phyloP scores from a whole-genome alignment of 306 rosid genomes.

The Quercus aquifolioides region DNA sequence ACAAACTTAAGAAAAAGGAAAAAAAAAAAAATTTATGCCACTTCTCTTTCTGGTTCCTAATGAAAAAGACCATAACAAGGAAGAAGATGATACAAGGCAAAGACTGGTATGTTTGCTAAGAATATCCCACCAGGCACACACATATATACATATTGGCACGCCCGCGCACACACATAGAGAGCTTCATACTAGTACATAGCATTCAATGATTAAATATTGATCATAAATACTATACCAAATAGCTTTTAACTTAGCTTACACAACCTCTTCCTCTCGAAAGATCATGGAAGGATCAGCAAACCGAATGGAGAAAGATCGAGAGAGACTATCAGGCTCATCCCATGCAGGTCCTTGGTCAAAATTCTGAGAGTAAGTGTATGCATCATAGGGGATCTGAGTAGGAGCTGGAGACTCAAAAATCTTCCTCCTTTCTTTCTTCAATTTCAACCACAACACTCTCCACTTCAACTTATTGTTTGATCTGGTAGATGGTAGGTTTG shows the following conservation, averaged over 20 bases:
- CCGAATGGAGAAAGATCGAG: slow-evolving; percentile 50
- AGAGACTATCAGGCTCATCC: slow-evolving; percentile 40
- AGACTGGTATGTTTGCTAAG: not conserved
- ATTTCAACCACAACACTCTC: too few relatives aligned
- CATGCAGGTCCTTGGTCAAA: slow-evolving; percentile 46
- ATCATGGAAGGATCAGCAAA: slow-evolving; percentile 50
- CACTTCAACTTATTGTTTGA: too few relatives aligned
- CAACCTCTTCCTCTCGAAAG: slow-evolving; percentile 14
- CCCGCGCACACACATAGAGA: not conserved
- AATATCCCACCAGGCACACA: too few relatives aligned
- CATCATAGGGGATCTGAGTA: slow-evolving; percentile 33
- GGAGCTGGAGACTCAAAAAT: slow-evolving; percentile 13
- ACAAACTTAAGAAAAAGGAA: too few relatives aligned
- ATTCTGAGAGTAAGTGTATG: slow-evolving; percentile 52
- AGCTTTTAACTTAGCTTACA: slow-evolving; percentile 6
- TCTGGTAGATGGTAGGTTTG: not conserved
- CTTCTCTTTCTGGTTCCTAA: too few relatives aligned
- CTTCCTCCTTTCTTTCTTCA: slow-evolving; percentile 40
- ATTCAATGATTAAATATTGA: not conserved
- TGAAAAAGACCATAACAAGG: not conserved
- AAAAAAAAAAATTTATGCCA: too few relatives aligned
- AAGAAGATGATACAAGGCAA: not conserved
- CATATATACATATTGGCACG: too few relatives aligned
- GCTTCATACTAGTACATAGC: not conserved
- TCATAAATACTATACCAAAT: not conserved